Evolutionary conservation across 768 basidiomycete genomes (phyloP).

Genomic region (Phylloporus arenicola): DNA sequence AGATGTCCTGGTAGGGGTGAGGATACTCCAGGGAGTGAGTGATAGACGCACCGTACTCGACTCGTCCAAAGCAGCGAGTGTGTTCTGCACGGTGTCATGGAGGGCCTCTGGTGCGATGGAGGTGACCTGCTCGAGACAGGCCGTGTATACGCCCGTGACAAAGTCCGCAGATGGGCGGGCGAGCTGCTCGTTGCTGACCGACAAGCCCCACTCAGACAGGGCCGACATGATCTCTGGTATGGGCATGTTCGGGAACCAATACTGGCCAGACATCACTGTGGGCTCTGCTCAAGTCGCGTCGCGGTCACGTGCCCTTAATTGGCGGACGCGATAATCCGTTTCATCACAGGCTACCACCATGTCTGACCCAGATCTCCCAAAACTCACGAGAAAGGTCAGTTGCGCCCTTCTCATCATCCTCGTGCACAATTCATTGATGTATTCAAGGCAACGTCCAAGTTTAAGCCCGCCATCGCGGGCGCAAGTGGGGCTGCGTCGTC

Average conservation of each 20-base stretch:
- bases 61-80: conserved; percentile 46
- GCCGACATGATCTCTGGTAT: conserved; percentile 58
- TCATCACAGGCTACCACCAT: conserved; percentile 8
- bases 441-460: conserved; percentile 32
- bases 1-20: conserved; percentile 52
- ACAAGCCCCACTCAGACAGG: conserved; percentile 63
- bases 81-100: conserved; percentile 51
- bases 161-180: conserved; percentile 63
- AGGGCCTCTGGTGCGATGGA: conserved; percentile 55
- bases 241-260: conserved; percentile 64
- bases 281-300: conserved; percentile 2
- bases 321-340: conserved; percentile 12
- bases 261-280: conserved; percentile 38
- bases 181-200: conserved; percentile 64
- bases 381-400: conserved; percentile 9
- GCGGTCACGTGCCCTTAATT: conserved; percentile 26
- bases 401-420: too few species aligned
- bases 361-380: background rate
- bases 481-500: background rate
- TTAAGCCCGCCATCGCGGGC: conserved; percentile 38
- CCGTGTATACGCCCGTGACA: conserved; percentile 62
- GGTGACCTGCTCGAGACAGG: conserved; percentile 69
- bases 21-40: background rate
- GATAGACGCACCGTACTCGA: conserved; percentile 47
- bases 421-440: background rate